Evolutionary conservation across 2,329 filamentous ascomycete species (phyloP).

Genomic region (Colletotrichum lini): DNA sequence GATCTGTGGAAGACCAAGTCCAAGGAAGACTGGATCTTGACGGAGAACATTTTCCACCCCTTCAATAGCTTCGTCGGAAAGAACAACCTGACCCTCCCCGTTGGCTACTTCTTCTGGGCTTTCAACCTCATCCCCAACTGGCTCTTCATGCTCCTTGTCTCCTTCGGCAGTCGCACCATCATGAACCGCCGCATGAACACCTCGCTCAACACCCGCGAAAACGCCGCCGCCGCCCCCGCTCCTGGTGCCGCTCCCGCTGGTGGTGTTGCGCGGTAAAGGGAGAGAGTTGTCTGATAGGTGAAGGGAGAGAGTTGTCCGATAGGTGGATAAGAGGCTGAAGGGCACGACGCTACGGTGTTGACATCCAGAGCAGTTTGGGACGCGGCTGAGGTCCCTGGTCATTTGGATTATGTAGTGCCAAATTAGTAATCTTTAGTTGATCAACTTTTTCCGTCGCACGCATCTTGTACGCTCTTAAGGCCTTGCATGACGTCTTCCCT

Average conservation of each 20-base stretch:
- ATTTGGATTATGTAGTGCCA: conserved; percentile 41
- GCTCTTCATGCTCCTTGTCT: conserved; percentile 83
- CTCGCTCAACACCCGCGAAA: too few species aligned
- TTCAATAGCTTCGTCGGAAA: conserved; percentile 78
- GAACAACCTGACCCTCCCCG: conserved; percentile 72
- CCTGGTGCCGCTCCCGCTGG: conserved; percentile 22
- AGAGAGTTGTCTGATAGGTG: not conserved
- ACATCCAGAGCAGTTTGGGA: not conserved
- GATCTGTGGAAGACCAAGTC: conserved; percentile 67
- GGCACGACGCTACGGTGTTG: conserved; percentile 19
- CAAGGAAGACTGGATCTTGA: conserved; percentile 59
- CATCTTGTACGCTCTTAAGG: conserved; percentile 73
- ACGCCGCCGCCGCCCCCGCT: conserved; percentile 12
- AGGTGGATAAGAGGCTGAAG: conserved; percentile 11
- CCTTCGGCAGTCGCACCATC: conserved; percentile 79
- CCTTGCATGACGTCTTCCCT: conserved; percentile 78
- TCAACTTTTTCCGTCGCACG: conserved; percentile 68
- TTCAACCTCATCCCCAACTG: conserved; percentile 79
- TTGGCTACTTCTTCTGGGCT: conserved; percentile 78
- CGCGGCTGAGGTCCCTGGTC: not conserved
- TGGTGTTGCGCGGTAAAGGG: conserved; percentile 28
- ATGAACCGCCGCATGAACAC: conserved; percentile 65
- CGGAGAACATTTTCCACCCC: conserved; percentile 81
- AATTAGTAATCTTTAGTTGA: conserved; percentile 42
- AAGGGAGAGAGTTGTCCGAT: not conserved